Base-by-base conservation (phyloP, 176 grass and related monocot genomes). In the Oryza rufipogon region DNA sequence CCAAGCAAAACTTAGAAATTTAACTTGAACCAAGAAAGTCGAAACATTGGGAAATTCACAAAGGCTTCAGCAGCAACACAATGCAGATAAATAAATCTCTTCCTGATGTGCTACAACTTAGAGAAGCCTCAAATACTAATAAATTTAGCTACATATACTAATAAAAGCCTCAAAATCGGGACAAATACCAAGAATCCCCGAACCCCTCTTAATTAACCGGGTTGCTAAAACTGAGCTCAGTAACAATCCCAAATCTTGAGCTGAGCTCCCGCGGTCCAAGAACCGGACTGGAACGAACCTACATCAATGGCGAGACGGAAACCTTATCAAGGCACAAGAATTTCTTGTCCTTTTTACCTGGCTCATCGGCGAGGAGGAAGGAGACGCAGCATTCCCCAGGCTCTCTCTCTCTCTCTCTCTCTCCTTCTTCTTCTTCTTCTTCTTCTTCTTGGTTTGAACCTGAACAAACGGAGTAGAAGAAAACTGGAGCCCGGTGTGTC, bases 291-390 rank as follows among this genome's bases (percentile, higher is more conserved):
- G 41, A 66, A 66, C 49, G 15, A 52, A 52, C 16, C 44, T 73
- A 39, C 41, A 75, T 32, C 82, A 84, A 76, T 15, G 44, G 72
- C n/a, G n/a, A 84, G 36, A 68, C 17, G 75, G 5, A 68, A 68
- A 75, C 34, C 48, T 76, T 15, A 44, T 68, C 54, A 36, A 36
- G 71, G 70, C 19, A 25, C 2, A 54, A 3, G 32, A 7, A 38
- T 49, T 49, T 8, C 39, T 41, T 42, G 23, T 67, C 47, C 66
- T 66, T 13, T 77, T 13, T 77, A 83, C 86, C 86, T 77, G 65
- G 30, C n/a, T 70, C 7, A 44, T 56, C 81, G 74, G 33, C 4
- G 49, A 47, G 28, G 78, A 68, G n/a, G 68, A 41, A 54, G 58
- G 58, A 38, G 14, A 17, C 58, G 20, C 54, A n/a, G 81, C 54